Evolutionary conservation across 2,329 filamentous ascomycete species (phyloP).

Genomic region (Epichloe gansuensis): DNA sequence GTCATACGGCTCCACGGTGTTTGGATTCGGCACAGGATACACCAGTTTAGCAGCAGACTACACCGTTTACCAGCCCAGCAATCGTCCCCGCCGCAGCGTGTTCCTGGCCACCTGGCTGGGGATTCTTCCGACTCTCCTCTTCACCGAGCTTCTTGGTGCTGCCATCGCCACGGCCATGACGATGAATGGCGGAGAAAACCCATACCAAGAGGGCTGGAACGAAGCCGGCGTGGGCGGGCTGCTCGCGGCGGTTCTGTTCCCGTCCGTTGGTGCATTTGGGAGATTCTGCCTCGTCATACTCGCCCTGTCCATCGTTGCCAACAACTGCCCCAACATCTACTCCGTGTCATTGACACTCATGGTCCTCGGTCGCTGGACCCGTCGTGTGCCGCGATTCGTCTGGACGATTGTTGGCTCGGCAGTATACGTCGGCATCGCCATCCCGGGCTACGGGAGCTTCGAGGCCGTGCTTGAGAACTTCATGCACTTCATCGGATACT

Average conservation of each 20-base stretch:
- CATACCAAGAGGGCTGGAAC: background rate
- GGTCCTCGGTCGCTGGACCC: slow-evolving; percentile 43
- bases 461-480: slow-evolving; percentile 55
- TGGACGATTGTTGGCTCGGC: slow-evolving; percentile 52
- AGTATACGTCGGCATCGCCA: slow-evolving; percentile 55
- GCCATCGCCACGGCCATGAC: slow-evolving; percentile 51
- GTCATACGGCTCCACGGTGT: slow-evolving; percentile 59
- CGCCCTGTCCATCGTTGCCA: slow-evolving; percentile 54
- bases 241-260: slow-evolving; percentile 46
- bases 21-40: slow-evolving; percentile 50
- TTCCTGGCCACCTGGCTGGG: slow-evolving; percentile 58
- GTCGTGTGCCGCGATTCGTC: slow-evolving; percentile 52
- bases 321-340: slow-evolving; percentile 64
- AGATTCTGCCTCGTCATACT: slow-evolving; percentile 59
- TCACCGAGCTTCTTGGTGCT: slow-evolving; percentile 51
- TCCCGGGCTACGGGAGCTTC: slow-evolving; percentile 57
- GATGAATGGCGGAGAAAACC: slow-evolving; percentile 6
- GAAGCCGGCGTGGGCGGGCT: slow-evolving; percentile 48
- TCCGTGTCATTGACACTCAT: slow-evolving; percentile 56
- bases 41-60: slow-evolving; percentile 56
- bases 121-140: slow-evolving; percentile 54
- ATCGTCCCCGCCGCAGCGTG: slow-evolving; percentile 42
- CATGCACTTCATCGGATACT: slow-evolving; percentile 59
- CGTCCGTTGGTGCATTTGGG: slow-evolving; percentile 54
- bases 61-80: slow-evolving; percentile 58